phyloP scores from a whole-genome alignment of 202 grass and related monocot species.

The Zoysia matrella region DNA sequence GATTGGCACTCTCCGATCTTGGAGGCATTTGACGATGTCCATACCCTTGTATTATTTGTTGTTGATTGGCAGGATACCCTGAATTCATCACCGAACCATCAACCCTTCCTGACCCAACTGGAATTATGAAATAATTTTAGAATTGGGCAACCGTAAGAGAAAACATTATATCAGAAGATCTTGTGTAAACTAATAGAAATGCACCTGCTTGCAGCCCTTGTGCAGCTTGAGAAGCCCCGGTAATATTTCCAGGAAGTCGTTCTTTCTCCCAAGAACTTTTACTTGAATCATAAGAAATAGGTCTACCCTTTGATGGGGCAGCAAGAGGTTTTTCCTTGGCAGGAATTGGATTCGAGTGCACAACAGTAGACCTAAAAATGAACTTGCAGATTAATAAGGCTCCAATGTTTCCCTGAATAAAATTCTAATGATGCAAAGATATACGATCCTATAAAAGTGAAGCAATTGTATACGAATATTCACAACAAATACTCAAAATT shows the following conservation, averaged over 20 bases:
- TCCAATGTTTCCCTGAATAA: neutral
- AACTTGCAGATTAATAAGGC: conserved; percentile 22
- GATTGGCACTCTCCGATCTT: conserved; percentile 22
- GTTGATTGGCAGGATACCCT: conserved; percentile 60
- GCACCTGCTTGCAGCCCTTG: conserved; percentile 72
- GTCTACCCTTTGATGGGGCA: conserved; percentile 50
- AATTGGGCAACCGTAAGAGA: neutral
- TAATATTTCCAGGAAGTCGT: conserved; percentile 41
- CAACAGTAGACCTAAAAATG: conserved; percentile 76
- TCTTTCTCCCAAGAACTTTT: conserved; percentile 50
- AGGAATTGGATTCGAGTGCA: conserved; percentile 79
- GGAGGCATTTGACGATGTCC: conserved; percentile 30
- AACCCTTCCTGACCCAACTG: conserved; percentile 64
- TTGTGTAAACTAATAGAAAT: neutral
- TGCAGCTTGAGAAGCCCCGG: conserved; percentile 43
- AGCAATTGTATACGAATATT: conserved; percentile 13
- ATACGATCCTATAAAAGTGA: conserved; percentile 7
- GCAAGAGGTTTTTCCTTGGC: conserved; percentile 59
- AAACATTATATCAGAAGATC: neutral
- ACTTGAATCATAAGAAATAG: conserved; percentile 31
- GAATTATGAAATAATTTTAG: conserved; percentile 30
- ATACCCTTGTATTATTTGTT: conserved; percentile 52
- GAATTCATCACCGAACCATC: conserved; percentile 55
- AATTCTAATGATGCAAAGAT: neutral
- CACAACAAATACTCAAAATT: conserved; percentile 12